These are phyloP conservation scores for Cynanchum wilfordii DNA, from an alignment of 257 asterid genomes.

Conservation along the genomic window DNA sequence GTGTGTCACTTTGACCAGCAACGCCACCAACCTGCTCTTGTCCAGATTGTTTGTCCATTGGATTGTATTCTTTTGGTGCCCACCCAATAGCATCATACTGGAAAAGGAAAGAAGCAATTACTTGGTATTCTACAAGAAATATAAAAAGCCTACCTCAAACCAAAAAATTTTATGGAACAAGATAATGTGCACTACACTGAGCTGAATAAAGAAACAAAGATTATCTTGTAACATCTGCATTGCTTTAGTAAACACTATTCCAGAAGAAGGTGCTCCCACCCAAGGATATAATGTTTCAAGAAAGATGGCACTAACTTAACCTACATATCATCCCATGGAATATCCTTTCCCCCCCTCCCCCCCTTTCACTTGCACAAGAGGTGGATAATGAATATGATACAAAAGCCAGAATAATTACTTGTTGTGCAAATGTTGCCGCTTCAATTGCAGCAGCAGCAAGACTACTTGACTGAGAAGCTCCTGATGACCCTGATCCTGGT, in stretches of 20 bases:
- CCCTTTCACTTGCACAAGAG: background rate
- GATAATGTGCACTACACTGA: background rate
- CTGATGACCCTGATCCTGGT: constrained; percentile 67
- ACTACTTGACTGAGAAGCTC: constrained; percentile 84
- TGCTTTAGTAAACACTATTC: background rate
- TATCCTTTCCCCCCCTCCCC: too few relatives aligned
- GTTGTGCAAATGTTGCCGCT: constrained; percentile 99
- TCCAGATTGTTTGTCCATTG: constrained; percentile 68
- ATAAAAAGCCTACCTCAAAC: background rate
- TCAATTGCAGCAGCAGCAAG: constrained; percentile 99
- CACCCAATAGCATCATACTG: constrained; percentile 98
- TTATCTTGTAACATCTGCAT: background rate
- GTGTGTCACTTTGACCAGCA: constrained; percentile 41
- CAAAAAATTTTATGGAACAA: background rate
- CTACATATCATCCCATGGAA: background rate
- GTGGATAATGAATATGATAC: background rate
- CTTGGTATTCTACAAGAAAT: constrained; percentile 3
- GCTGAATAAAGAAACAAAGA: background rate
- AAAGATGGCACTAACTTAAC: background rate
- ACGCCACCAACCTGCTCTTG: constrained; percentile 56
- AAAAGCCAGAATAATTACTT: constrained; percentile 47
- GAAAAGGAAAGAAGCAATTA: constrained; percentile 19
- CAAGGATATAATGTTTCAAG: background rate
- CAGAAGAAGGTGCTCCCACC: background rate
- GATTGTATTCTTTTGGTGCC: constrained; percentile 95